phyloP scores from a whole-genome alignment of 1,284 basidiomycete species.

The Cerioporus squamosus region DNA sequence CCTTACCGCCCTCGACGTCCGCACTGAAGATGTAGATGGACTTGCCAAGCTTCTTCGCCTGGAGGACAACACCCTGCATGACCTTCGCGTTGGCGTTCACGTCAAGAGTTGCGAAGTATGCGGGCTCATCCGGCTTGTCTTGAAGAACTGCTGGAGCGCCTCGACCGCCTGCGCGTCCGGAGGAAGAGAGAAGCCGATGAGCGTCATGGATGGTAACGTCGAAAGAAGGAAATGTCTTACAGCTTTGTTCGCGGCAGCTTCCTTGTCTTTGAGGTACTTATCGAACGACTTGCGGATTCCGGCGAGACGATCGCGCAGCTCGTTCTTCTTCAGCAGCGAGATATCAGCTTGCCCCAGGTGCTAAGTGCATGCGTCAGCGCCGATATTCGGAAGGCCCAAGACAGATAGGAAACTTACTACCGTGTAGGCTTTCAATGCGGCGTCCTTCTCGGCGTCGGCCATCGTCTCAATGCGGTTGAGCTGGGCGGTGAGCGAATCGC shows the following conservation, averaged over 20 bases:
- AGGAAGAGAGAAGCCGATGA: not conserved
- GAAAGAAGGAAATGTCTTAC: conserved; percentile 46
- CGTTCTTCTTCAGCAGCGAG: conserved; percentile 82
- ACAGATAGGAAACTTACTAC: conserved; percentile 55
- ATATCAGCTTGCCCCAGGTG: conserved; percentile 93
- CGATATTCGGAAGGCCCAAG: not conserved
- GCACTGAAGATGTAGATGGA: conserved; percentile 89
- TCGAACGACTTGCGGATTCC: conserved; percentile 84
- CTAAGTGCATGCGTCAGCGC: conserved; percentile 41
- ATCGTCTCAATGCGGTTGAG: conserved; percentile 71
- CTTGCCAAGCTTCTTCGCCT: conserved; percentile 83
- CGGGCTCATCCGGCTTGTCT: conserved; percentile 73
- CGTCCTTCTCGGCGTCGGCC: conserved; percentile 84
- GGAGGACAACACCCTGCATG: conserved; percentile 74
- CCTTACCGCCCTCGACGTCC: conserved; percentile 72
- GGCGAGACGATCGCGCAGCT: conserved; percentile 78
- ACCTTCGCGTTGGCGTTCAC: conserved; percentile 85
- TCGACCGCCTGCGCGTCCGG: conserved; percentile 66
- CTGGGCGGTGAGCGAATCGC: conserved; percentile 65
- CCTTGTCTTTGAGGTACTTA: conserved; percentile 84
- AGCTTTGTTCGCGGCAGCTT: conserved; percentile 79
- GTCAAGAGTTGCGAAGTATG: conserved; percentile 74
- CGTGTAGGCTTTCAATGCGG: conserved; percentile 80
- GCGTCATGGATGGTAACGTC: not conserved
- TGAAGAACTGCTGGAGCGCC: conserved; percentile 72